These are phyloP conservation scores for Heliosperma pusillum DNA, from an alignment of 148 eudicot species.

Conservation along the genomic window DNA sequence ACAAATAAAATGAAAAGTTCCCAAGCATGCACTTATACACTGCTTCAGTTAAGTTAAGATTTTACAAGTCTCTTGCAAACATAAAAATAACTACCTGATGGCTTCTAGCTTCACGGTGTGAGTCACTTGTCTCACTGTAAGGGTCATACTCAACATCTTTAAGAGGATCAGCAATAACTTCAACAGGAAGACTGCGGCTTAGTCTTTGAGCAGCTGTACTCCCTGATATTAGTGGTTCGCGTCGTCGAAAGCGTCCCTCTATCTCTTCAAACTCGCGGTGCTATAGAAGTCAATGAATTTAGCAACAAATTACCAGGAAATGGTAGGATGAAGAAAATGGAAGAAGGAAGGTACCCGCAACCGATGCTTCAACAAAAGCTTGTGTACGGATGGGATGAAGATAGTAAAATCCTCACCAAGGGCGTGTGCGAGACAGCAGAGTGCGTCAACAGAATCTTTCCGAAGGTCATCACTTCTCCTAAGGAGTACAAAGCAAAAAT, in stretches of 20 bases:
- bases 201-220: constrained; percentile 69
- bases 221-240: constrained; percentile 67
- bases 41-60: neutral
- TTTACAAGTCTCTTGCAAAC: neutral
- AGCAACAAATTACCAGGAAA: constrained; percentile 5
- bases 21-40: neutral
- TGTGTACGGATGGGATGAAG: constrained; percentile 90
- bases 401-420: constrained; percentile 94
- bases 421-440: constrained; percentile 90
- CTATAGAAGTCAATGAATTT: constrained; percentile 32
- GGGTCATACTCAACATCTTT: constrained; percentile 76
- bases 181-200: constrained; percentile 68
- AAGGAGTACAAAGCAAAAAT: constrained; percentile 23
- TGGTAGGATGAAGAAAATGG: neutral
- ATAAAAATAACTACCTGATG: constrained; percentile 59
- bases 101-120: constrained; percentile 46
- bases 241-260: constrained; percentile 65
- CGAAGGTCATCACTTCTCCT: constrained; percentile 91
- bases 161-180: constrained; percentile 83
- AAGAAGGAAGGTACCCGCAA: constrained; percentile 52
- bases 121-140: constrained; percentile 53
- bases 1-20: too few species aligned
- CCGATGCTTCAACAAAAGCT: constrained; percentile 82
- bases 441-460: constrained; percentile 93
- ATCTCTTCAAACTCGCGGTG: constrained; percentile 97